phyloP scores from a whole-genome alignment of 352 stramenopile genomes.

The Phytophthora vignae region DNA sequence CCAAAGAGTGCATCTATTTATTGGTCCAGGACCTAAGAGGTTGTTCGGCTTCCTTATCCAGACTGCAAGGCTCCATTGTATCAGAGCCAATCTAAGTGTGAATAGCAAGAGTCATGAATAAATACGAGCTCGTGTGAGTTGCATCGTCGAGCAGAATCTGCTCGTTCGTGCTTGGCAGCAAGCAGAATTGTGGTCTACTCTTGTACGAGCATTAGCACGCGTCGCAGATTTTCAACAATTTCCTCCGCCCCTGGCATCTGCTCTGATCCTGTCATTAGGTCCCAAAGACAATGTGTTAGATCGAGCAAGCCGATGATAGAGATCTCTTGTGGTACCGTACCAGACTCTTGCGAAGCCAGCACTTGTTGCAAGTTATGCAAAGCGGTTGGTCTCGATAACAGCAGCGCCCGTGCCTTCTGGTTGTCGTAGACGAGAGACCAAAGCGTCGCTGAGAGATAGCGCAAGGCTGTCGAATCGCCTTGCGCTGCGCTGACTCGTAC shows the following conservation, averaged over 20 bases:
- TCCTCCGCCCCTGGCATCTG: constrained; percentile 1
- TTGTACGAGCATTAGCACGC: constrained; percentile 38
- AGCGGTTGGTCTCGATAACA: constrained; percentile 40
- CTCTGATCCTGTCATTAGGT: not conserved
- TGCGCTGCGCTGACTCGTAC: constrained; percentile 5
- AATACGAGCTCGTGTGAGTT: constrained; percentile 28
- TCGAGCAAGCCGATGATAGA: not conserved
- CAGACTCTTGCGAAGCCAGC: constrained; percentile 21
- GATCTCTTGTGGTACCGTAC: constrained; percentile 1
- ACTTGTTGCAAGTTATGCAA: constrained; percentile 48
- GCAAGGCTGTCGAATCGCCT: constrained; percentile 16
- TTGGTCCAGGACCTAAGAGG: constrained; percentile 4
- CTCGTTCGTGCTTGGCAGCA: not conserved
- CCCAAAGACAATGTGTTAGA: not conserved
- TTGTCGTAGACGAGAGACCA: constrained; percentile 74
- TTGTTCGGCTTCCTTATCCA: not conserved
- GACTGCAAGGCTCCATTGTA: not conserved
- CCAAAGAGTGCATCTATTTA: constrained; percentile 33
- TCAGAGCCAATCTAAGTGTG: not conserved
- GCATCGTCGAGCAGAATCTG: not conserved
- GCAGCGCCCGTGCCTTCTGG: constrained; percentile 58
- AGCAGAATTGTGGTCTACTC: constrained; percentile 11
- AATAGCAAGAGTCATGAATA: constrained; percentile 26
- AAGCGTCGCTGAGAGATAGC: constrained; percentile 50
- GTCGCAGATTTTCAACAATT: constrained; percentile 36